Conservation (phyloP, 805 yeast species). For the Schizosaccharomyces lindneri region DNA sequence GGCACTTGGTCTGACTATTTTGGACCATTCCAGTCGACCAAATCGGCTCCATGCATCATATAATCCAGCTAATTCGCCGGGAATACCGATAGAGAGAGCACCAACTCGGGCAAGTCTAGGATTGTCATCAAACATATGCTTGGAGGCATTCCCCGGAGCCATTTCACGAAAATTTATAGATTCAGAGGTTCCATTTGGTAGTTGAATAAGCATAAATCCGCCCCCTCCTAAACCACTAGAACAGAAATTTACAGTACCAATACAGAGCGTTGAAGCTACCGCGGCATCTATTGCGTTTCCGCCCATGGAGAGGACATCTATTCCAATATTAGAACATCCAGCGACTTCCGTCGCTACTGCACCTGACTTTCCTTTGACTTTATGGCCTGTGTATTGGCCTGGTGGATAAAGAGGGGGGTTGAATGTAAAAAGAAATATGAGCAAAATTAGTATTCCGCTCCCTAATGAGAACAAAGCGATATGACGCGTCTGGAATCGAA, state of each 20-base stretch:
- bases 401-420: neutral
- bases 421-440: neutral
- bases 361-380: conserved; percentile 13
- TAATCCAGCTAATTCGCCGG: conserved; percentile 76
- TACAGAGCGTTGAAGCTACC: conserved; percentile 64
- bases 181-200: conserved; percentile 22
- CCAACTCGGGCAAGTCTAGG: conserved; percentile 37
- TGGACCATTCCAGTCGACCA: conserved; percentile 46
- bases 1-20: conserved; percentile 52
- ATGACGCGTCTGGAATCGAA: neutral
- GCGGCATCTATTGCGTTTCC: conserved; percentile 91
- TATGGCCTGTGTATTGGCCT: neutral
- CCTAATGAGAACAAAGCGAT: neutral
- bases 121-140: conserved; percentile 35
- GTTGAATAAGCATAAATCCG: conserved; percentile 33
- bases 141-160: conserved; percentile 43
- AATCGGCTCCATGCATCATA: conserved; percentile 31
- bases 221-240: conserved; percentile 91
- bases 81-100: conserved; percentile 66
- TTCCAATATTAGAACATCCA: conserved; percentile 38
- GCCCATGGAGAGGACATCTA: conserved; percentile 25
- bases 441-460: neutral
- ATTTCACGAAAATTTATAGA: conserved; percentile 70
- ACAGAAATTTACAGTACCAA: conserved; percentile 62
- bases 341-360: conserved; percentile 49